Evolutionary conservation across 2,329 filamentous ascomycete genomes (phyloP), one percentile per base, ranked within the genome.

Genomic region (Eutypella sp.): DNA sequence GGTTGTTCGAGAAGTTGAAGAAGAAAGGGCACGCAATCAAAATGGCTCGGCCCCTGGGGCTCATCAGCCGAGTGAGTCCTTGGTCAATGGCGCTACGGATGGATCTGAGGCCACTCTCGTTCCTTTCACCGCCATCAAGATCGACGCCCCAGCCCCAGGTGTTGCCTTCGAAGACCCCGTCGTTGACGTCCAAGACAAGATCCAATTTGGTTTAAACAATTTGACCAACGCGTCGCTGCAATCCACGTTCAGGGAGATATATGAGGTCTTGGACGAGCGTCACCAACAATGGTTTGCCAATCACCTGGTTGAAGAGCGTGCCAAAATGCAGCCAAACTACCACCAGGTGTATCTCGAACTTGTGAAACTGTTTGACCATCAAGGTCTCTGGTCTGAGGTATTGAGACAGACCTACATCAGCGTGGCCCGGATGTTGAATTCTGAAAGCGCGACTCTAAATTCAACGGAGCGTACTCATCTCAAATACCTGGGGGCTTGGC

Each of bases 271-370:
- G 40, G 83, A 89, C 42, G 81, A 86, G 44, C 83, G 84, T 55
- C 86, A 96, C 63, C 87, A 95, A 59, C 89, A 95, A 61, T 99
- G 93, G 93, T 99, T 99, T 61, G 93, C 95, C 6, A 84, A 84
- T 40, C 95, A 97, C 60, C 75, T 99, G 9, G 93, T 99, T 3
- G 92, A 96, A 61, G 89, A 96, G 63, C 89, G 95, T 39, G 95
- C 92, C 25, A 97, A 96, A 68, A 85, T 96, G 74, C 92, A 99
- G 63, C 91, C 92, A 5, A 99, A 99, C 65, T 97, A 95, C 61
- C 93, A 99, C 57, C 79, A 87, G 48, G 81, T 99, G 19, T 99
- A 99, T 63, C 78, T 97, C 41, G 88, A 96, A 57, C 79, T 99
- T 42, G 79, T 99, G 49, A 85, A 85, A 46, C 79, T 90, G 27